Conservation (phyloP, 1,284 basidiomycete species). For the Irpex sp. region DNA sequence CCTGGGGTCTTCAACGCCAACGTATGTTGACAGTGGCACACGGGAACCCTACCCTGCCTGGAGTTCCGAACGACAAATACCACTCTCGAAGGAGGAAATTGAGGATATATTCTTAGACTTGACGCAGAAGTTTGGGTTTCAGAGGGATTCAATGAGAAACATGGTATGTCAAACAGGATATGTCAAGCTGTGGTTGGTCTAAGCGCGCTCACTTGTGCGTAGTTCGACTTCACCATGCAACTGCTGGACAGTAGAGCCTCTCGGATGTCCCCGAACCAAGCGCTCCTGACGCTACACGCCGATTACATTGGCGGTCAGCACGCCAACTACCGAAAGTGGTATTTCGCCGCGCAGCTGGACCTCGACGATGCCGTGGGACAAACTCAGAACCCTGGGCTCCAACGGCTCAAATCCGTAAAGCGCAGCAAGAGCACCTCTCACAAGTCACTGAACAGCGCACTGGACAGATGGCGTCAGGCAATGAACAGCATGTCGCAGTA, state of each 20-base stretch:
- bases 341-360: slow-evolving; percentile 98
- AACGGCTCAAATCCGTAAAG: slow-evolving; percentile 70
- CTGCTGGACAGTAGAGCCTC: slow-evolving; percentile 94
- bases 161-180: slow-evolving; percentile 54
- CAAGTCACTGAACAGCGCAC: slow-evolving; percentile 86
- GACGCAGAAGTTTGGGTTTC: slow-evolving; percentile 99
- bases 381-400: slow-evolving; percentile 87
- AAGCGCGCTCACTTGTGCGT: slow-evolving; percentile 9
- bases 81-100: slow-evolving; percentile 97
- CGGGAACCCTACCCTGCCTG: slow-evolving; percentile 91
- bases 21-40: slow-evolving; percentile 54
- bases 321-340: slow-evolving; percentile 98
- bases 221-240: slow-evolving; percentile 99
- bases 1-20: slow-evolving; percentile 58
- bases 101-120: slow-evolving; percentile 98
- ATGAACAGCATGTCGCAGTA: slow-evolving; percentile 99
- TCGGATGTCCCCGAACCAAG: slow-evolving; percentile 97
- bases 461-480: slow-evolving; percentile 93
- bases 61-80: slow-evolving; percentile 89
- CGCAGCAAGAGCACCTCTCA: slow-evolving; percentile 67
- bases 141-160: slow-evolving; percentile 88
- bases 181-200: neutral
- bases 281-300: slow-evolving; percentile 91
- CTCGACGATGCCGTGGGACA: slow-evolving; percentile 97
- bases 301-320: slow-evolving; percentile 99